Evolutionary conservation across 495 filamentous ascomycete genomes (phyloP), one percentile per base, ranked within the genome.

Genomic region (Xylaria telfairii): DNA sequence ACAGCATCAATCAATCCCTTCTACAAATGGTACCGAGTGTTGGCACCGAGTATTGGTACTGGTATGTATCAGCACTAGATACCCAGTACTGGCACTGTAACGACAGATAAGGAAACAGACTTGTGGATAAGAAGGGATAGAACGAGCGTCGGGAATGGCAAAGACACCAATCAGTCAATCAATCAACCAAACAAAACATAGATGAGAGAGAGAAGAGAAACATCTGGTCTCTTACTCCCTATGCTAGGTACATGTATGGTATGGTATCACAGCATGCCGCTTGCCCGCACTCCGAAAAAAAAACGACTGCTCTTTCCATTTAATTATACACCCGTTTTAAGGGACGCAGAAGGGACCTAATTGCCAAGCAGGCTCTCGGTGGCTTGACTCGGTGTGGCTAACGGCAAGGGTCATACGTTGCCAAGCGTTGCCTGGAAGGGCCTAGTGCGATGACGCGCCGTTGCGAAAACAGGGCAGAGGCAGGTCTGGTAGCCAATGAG

Each of bases 381-480:
- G 76, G 76, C 76, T 78, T 78, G 76, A 78, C 76, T 65, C 57
- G 49, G 73, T 78, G 76, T 78, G 76, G 76, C 76, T 78, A 76
- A 78, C 73, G 68, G 53, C 47, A 42, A 57, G 32, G 39, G 30
- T 66, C 30, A 17, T 56, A 46, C 53, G 54, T 47, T 66, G 64
- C 64, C 51, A 49, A 57, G 37, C n/a, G 17, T 63, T 53, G 19
- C 67, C 67, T 42, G 7, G 17, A 63, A 41, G 5, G 7, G 67
- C 47, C 15, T 65, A 65, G 62, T n/a, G 44, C 26, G 21, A 37
- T 17, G 12, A 51, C 62, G 44, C 41, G 17, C 28, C 61, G 37
- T 30, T 44, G 26, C 3, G 26, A 64, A 64, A 64, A 32, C 62
- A 65, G 10, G 44, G 42, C 44, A 42, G 44, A 51, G 26, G 62